Conservation (phyloP, 2,329 filamentous ascomycete genomes). For the Neopestalotiopsis sp. region DNA sequence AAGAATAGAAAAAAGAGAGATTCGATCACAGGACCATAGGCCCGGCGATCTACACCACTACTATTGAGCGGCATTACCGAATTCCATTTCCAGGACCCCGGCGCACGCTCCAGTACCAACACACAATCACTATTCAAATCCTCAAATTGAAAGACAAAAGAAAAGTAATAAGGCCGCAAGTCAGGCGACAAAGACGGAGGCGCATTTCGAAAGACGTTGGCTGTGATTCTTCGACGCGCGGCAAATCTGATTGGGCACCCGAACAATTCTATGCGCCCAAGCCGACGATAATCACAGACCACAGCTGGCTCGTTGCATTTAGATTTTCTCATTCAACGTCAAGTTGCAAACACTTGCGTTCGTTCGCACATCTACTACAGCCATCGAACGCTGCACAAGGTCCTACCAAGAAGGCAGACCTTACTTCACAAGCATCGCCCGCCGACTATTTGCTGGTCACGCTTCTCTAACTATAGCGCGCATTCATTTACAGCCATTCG, state of each 20-base stretch:
- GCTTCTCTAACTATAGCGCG: not conserved
- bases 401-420: slow-evolving; percentile 6
- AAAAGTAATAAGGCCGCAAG: not conserved
- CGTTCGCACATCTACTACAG: not conserved
- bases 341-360: not conserved
- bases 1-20: not conserved
- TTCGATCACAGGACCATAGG: not conserved
- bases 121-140: slow-evolving; percentile 6
- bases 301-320: not conserved
- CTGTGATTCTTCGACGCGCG: not conserved
- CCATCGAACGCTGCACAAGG: not conserved
- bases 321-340: not conserved
- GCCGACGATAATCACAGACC: not conserved
- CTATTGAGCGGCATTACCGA: not conserved
- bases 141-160: not conserved
- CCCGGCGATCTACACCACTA: not conserved
- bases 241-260: not conserved
- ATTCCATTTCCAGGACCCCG: not conserved
- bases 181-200: not conserved
- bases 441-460: not conserved
- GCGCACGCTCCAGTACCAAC: not conserved
- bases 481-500: not conserved
- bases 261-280: not conserved
- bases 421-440: not conserved
- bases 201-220: not conserved